Base-by-base conservation (phyloP, 495 filamentous ascomycete genomes). In the Penicillium soppii region DNA sequence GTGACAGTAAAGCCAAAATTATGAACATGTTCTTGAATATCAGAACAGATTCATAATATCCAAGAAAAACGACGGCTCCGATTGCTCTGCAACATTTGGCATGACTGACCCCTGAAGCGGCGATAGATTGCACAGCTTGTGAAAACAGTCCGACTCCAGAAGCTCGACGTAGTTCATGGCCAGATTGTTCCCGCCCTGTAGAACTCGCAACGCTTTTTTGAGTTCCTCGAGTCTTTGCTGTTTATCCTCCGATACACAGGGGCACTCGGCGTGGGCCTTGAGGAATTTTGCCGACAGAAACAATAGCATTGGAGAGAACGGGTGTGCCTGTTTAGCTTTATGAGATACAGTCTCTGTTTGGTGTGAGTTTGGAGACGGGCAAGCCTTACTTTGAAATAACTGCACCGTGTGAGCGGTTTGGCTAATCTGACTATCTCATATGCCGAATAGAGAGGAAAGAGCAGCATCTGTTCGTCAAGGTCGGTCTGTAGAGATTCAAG, bases 231-330 rank as follows among this genome's bases (percentile, higher is more conserved):
- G 7, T 7, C 27, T 39, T 10, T 17, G 16, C 4, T 32, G 37
- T 3, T 30, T 40, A 49, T 49, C 47, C 19, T 49, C 47, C 47
- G 47, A 40, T 6, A 8, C 47, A 4, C 36, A 32, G 35, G 12
- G 19, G 32, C 36, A 30, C 15, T 49, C 35, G 12, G 26, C 19
- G 41, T 49, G 47, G 30, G 47, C 15, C 1, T 32, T 39, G 19
- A 49, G 19, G 23, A 49, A 49, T 8, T 49, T 49, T 32, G 47
- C 47, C 10, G 47, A 40, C 25, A 49, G 47, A 49, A 30, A 49
- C 3, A 49, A 23, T 12, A 49, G 20, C 37, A 49, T 49, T 12
- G 47, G 47, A 10, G 47, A 49, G 19, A 49, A 49, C 10, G 47
- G 12, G 32, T 49, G 47, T 30, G 47, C 47, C 47, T 49, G 12